Conservation (phyloP, 345 rosid species). For the Pugionium cornutum region DNA sequence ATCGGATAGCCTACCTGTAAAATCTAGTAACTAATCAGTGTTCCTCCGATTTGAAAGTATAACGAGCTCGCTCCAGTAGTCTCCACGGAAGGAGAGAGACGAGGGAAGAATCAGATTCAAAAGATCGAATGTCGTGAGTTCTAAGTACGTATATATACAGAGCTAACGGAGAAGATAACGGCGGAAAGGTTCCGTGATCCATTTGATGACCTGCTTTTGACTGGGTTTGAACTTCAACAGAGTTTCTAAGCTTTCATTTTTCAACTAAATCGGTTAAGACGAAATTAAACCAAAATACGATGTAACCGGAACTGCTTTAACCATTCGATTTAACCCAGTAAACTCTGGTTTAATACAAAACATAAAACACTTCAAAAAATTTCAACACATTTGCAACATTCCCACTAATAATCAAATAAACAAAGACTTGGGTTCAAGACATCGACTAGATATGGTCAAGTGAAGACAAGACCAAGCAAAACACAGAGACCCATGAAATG, state of each 20-base stretch:
- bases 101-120: slow-evolving; percentile 27
- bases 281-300: not conserved
- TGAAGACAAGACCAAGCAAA: slow-evolving; percentile 29
- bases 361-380: not conserved
- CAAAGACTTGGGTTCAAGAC: slow-evolving; percentile 32
- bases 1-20: slow-evolving; percentile 10
- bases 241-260: slow-evolving; percentile 11
- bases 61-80: slow-evolving; percentile 13
- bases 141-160: slow-evolving; percentile 4
- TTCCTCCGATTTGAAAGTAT: not conserved
- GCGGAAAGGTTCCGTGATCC: slow-evolving; percentile 8
- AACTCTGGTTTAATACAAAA: not conserved
- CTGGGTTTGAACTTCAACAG: slow-evolving; percentile 1
- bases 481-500: slow-evolving; percentile 31
- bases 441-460: slow-evolving; percentile 29
- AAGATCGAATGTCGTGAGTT: slow-evolving; percentile 9
- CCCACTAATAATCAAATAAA: slow-evolving; percentile 29
- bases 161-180: slow-evolving; percentile 20
- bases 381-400: slow-evolving; percentile 1
- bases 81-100: slow-evolving; percentile 1
- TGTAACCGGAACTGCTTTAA: slow-evolving; percentile 5
- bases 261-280: slow-evolving; percentile 17
- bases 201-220: not conserved
- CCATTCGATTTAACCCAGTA: not conserved
- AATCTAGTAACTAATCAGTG: not conserved